These are phyloP conservation scores for Cryphonectria nitschkei DNA, from an alignment of 2,329 filamentous ascomycete species.

Conservation along the genomic window DNA sequence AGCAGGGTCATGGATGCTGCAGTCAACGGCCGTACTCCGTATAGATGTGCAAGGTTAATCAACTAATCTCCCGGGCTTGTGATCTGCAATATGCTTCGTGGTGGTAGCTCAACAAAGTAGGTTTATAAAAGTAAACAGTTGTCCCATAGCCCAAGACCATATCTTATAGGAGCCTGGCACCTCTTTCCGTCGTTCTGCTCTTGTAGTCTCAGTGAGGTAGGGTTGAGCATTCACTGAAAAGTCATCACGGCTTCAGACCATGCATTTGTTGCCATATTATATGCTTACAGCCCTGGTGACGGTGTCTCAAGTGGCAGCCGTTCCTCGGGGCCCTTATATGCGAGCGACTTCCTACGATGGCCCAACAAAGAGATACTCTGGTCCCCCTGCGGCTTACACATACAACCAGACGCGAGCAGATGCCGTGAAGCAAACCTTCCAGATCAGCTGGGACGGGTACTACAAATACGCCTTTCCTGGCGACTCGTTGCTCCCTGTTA, in stretches of 20 bases:
- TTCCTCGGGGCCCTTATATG: slow-evolving; percentile 16
- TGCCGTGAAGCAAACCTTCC: slow-evolving; percentile 70
- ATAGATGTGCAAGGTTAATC: slow-evolving; percentile 3
- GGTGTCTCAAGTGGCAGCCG: slow-evolving; percentile 27
- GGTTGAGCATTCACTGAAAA: neutral
- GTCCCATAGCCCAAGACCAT: neutral
- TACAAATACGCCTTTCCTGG: slow-evolving; percentile 74
- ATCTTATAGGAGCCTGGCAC: neutral
- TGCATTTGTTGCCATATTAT: slow-evolving; percentile 21
- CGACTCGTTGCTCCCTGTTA: slow-evolving; percentile 73
- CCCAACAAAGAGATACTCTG: slow-evolving; percentile 22
- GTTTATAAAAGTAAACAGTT: neutral
- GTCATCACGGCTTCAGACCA: slow-evolving; percentile 30
- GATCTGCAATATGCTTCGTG: neutral
- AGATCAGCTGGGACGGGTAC: slow-evolving; percentile 74
- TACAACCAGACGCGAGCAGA: slow-evolving; percentile 51
- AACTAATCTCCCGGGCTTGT: neutral
- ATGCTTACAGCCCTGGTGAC: slow-evolving; percentile 17
- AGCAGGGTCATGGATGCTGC: neutral
- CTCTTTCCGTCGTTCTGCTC: neutral
- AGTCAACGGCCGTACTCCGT: slow-evolving; percentile 4
- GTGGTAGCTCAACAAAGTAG: neutral
- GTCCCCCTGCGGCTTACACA: slow-evolving; percentile 30
- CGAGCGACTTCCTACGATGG: neutral
- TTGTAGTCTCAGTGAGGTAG: neutral